Conservation (phyloP, 352 stramenopile genomes). For the Globisporangium spiculum region DNA sequence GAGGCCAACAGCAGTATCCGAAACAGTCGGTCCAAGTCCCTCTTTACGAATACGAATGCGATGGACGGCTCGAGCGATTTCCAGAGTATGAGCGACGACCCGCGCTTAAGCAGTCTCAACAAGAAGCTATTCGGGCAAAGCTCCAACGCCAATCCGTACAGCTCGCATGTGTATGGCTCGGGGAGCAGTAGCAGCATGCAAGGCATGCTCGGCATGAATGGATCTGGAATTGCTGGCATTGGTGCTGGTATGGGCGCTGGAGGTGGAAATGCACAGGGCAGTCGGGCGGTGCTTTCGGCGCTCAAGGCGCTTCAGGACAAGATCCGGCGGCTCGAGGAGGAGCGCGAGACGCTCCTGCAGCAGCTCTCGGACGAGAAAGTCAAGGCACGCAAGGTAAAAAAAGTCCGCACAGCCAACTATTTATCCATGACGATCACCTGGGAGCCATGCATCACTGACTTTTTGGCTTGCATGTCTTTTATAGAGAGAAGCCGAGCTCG, state of each 20-base stretch:
- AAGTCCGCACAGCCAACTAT: background rate
- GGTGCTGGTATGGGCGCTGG: background rate
- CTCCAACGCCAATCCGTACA: background rate
- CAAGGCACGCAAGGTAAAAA: constrained; percentile 40
- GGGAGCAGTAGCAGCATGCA: constrained; percentile 9
- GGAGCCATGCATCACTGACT: background rate
- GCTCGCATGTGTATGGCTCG: background rate
- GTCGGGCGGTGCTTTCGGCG: constrained; percentile 64
- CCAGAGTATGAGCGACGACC: background rate
- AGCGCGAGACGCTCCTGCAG: constrained; percentile 51
- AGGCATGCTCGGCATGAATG: constrained; percentile 8
- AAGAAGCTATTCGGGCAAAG: constrained; percentile 27
- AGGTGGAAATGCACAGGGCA: constrained; percentile 34
- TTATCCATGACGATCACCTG: background rate
- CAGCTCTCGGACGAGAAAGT: constrained; percentile 64
- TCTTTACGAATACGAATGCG: constrained; percentile 2
- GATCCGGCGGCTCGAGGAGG: constrained; percentile 62
- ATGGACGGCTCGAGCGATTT: background rate
- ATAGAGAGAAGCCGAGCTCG: constrained; percentile 44
- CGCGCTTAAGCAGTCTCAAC: constrained; percentile 23
- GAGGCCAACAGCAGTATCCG: constrained; percentile 1
- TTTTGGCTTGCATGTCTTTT: background rate
- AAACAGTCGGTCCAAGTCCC: constrained; percentile 19
- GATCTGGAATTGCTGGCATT: background rate
- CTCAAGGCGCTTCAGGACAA: constrained; percentile 83